Conservation (phyloP, 768 basidiomycete genomes). For the Naganishia friedmannii region DNA sequence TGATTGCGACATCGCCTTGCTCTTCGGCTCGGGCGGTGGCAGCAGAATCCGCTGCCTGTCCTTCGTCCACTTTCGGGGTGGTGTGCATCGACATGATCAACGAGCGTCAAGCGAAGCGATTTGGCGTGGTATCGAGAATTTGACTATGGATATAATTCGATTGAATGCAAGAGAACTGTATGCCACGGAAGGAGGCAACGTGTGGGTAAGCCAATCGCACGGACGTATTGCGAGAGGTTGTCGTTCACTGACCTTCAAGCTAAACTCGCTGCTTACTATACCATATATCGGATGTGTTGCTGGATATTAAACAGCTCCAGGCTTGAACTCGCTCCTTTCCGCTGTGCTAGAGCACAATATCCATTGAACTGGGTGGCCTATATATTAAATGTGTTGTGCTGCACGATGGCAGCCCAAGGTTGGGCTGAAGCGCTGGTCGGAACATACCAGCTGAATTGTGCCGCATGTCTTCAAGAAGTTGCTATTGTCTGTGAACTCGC, state of each 20-base stretch:
- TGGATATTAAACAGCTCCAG: neutral
- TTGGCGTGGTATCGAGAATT: neutral
- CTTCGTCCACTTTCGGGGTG: neutral
- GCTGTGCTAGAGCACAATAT: neutral
- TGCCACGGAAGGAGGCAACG: neutral
- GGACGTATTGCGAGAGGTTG: too few species aligned
- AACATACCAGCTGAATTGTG: neutral
- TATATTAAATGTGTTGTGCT: neutral
- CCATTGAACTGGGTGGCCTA: neutral
- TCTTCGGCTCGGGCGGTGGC: neutral
- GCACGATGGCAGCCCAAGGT: neutral
- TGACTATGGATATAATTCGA: slow-evolving; percentile 9
- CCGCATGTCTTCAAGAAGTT: neutral
- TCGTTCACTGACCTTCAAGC: neutral
- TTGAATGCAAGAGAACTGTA: slow-evolving; percentile 4
- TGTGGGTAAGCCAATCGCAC: neutral
- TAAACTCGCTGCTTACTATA: slow-evolving; percentile 14
- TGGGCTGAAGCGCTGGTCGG: neutral
- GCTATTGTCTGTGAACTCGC: slow-evolving; percentile 4
- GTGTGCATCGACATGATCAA: neutral
- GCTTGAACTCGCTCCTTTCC: neutral
- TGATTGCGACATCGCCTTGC: neutral
- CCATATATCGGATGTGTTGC: slow-evolving; percentile 7
- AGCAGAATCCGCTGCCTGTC: neutral
- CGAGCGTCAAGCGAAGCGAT: neutral